Base-by-base conservation (phyloP, 148 eudicot species). In the Vaccinium myrtillus region DNA sequence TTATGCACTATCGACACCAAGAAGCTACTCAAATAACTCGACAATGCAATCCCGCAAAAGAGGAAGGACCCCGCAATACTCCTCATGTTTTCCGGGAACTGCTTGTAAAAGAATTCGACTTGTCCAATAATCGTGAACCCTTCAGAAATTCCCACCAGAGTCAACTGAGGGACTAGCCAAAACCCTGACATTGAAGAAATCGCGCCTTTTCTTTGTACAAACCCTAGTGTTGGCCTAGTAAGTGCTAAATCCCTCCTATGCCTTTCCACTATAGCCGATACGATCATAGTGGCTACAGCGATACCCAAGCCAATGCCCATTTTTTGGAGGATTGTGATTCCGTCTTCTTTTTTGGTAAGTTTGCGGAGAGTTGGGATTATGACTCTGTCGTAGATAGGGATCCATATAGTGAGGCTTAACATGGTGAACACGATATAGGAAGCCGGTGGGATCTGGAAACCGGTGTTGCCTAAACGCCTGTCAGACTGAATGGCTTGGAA, bases 11-110 rank as follows among this genome's bases (percentile, higher is more conserved):
- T 48, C 1, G 92, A 61, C 14, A 89, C 85, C 51, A 95, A 48
- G 8, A 93, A 90, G 50, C 94, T 92, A 49, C 92, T 87, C 71
- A 93, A 79, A 51, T 93, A 95, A 55, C 84, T 92, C 0, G 94
- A 85, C 77, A 87, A 65, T 8, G 95, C 95, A 53, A 90, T 63
- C 75, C 94, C 94, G 56, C 91, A 89, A 43, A 90, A 92, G 75
- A 93, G 82, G 55, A 90, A 91, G 9, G 98, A 88, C 1, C 91
- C 92, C 12, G 88, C 92, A 13, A 91, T 88, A 43, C 93, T 91
- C 83, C 91, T 86, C 93, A 91, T 91, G 4, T 88, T 88, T 84
- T 91, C 91, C 13, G 93, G 91, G 43, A 91, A 87, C 81, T 91
- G 90, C 54, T 83, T 91, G 54, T 91, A 91, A 43, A 84, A 91